Percentiles rank a stretch among this genome's conserved stretches.
Conservation (phyloP, 1,139 yeast species). For the Suhomyces kunorum region DNA sequence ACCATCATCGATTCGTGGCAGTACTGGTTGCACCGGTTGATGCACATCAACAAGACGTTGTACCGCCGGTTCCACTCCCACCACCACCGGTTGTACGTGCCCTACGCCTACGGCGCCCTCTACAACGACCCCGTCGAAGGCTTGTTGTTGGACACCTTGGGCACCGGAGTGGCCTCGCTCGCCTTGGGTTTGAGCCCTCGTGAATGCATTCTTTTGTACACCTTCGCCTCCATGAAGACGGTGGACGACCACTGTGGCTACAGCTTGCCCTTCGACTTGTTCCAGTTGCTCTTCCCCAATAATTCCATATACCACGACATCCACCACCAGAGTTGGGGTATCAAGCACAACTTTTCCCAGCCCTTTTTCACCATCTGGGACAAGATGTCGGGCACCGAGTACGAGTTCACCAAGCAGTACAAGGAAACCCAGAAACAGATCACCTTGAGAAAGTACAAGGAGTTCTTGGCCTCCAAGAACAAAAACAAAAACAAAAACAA, state of each 20-base stretch:
- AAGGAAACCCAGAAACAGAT: conserved; percentile 56
- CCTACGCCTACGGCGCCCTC: conserved; percentile 94
- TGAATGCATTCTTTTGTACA: conserved; percentile 71
- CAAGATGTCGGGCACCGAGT: conserved; percentile 65
- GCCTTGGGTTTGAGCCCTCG: conserved; percentile 67
- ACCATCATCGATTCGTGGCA: conserved; percentile 92
- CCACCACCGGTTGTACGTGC: conserved; percentile 91
- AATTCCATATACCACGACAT: conserved; percentile 95
- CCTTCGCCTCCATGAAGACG: conserved; percentile 91
- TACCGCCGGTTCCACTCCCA: conserved; percentile 87
- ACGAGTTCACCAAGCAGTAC: conserved; percentile 63
- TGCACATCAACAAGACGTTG: conserved; percentile 79
- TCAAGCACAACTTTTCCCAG: conserved; percentile 91
- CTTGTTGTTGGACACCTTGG: conserved; percentile 83
- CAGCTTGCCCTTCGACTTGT: conserved; percentile 84
- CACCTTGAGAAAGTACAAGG: conserved; percentile 61
- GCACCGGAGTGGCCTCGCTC: conserved; percentile 81
- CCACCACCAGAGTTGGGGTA: conserved; percentile 95
- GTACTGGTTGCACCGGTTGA: conserved; percentile 79
- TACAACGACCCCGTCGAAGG: conserved; percentile 96
- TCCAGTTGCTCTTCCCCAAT: conserved; percentile 88
- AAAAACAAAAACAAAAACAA: not conserved
- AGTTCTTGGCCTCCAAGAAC: conserved; percentile 53
- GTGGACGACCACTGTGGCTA: conserved; percentile 99
- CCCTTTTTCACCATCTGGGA: conserved; percentile 98